Evolutionary conservation across 1,139 yeast genomes (phyloP), one percentile per base, ranked within the genome.

Genomic region (Suhomyces maxii): DNA sequence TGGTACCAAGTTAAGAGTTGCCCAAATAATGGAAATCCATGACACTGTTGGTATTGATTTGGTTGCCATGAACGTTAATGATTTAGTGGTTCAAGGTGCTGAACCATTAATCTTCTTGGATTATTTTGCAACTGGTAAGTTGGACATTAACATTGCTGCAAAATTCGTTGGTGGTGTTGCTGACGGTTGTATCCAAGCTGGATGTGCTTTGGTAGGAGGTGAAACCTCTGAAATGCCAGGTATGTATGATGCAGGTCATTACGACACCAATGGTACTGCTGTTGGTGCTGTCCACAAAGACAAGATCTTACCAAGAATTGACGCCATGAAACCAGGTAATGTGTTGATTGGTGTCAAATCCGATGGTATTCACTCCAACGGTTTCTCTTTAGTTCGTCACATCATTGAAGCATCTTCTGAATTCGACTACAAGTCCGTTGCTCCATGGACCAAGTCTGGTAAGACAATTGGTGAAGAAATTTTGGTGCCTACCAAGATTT

Each of bases 161-260:
- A 85, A 83, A 54, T 95, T 95, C 60, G 98, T 95, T 42, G 76
- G 83, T 51, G 99, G 99, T 66, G 98, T 95, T 53, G 97, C 97
- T 40, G 87, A 88, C 55, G 99, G 99, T 45, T 95, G 99, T 77
- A 84, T 86, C 53, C 82, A 83, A 58, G 89, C 99, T 34, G 97
- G 96, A 11, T 93, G 99, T 78, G 99, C 99, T 8, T 78, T 95
- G 52, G 97, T 95, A 51, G 99, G 99, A 47, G 99, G 99, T 56
- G 99, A 95, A 69, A 95, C 99, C 41, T 89, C 96, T 47, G 99
- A 95, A 76, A 95, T 95, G 99, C 99, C 99, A 36, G 99, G 99
- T 55, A 89, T 95, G 86, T 95, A 95, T 63, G 87, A 84, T 48
- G 90, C 84, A 49, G 95, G 95, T 39, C 99, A 95, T 68, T 95